Evolutionary conservation across 2,329 filamentous ascomycete genomes (phyloP).

Genomic region (Mycocentrospora acerina): DNA sequence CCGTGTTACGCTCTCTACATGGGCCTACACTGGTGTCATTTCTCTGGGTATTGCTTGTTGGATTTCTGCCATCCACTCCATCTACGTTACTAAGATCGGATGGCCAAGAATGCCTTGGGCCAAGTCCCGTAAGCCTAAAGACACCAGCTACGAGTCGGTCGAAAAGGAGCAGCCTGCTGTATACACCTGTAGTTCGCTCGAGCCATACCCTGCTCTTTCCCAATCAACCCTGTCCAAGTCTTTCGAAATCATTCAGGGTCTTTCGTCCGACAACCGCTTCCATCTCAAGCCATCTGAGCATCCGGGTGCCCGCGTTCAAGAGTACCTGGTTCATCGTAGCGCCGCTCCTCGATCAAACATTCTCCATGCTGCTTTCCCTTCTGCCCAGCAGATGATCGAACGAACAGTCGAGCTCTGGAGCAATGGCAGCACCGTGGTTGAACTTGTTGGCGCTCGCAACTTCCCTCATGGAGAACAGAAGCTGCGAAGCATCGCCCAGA

Average conservation of each 20-base stretch:
- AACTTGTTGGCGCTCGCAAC: constrained; percentile 3
- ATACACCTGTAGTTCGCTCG: constrained; percentile 35
- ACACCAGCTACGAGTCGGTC: constrained; percentile 16
- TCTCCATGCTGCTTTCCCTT: constrained; percentile 1
- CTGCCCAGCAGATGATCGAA: constrained; percentile 3
- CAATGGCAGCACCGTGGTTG: constrained; percentile 1
- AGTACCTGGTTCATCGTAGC: constrained; percentile 1
- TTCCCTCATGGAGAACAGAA: background rate
- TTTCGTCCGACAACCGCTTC: constrained; percentile 1
- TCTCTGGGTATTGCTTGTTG: constrained; percentile 52
- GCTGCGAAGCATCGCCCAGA: background rate
- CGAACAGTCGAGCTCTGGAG: constrained; percentile 4
- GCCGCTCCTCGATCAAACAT: background rate
- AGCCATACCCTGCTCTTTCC: constrained; percentile 38
- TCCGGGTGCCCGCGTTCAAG: constrained; percentile 4
- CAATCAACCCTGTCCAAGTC: constrained; percentile 3
- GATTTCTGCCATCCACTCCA: constrained; percentile 51
- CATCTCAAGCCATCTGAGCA: constrained; percentile 2
- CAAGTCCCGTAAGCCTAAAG: too few relatives aligned
- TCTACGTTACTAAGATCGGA: constrained; percentile 44
- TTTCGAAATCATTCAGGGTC: constrained; percentile 2
- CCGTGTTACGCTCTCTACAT: constrained; percentile 38
- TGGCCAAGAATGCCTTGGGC: background rate
- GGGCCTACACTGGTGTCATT: constrained; percentile 49
- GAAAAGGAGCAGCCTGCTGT: constrained; percentile 7